Evolutionary conservation across 345 rosid genomes (phyloP), one percentile per base, ranked within the genome.

Genomic region (Stellera chamaejasme): DNA sequence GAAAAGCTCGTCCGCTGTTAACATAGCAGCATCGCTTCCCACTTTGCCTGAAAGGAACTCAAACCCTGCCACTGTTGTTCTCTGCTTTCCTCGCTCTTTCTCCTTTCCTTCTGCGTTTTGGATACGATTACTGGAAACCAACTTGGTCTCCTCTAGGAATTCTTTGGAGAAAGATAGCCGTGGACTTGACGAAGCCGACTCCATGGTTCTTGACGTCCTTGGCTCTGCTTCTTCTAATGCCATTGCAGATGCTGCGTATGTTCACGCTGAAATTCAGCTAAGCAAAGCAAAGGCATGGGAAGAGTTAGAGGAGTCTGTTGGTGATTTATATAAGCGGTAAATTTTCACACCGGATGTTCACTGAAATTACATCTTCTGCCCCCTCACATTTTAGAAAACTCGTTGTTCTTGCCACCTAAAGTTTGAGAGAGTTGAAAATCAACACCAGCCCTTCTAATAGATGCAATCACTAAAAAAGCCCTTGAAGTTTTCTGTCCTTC

Each of bases 141-240:
- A 82, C 62, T 75, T 76, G 58, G 59, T 69, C n/a, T 76, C 84
- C 19, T 80, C 83, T 13, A 75, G 83, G 59, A 82, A 71, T 27
- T 91, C 98, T 1, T 90, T 78, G 1, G 98, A 88, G 83, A 91
- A 88, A 4, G 98, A 91, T 54, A 88, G 80, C 46, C 98, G 75
- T 5, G 95, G 92, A 43, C 88, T 75, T 2, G 96, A 47, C 28
- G 94, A 44, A 39, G 79, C 63, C 48, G 71, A 58, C 10, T 74
- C 72, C 9, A 66, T 72, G 52, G 77, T 69, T 62, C 75, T 64
- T 23, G 78, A 63, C 61, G 73, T 44, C 28, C 72, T 63, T 53
- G 69, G 77, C 49, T 62, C 69, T n/a, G 70, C 69, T n/a, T 69
- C 61, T 57, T 81, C 84, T 25, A 74, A 66, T 43, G 87, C 87